A percentile compares a stretch with the other conserved stretches of the same genome.
Conservation (phyloP, 495 filamentous ascomycete genomes). For the Collariella sp. region DNA sequence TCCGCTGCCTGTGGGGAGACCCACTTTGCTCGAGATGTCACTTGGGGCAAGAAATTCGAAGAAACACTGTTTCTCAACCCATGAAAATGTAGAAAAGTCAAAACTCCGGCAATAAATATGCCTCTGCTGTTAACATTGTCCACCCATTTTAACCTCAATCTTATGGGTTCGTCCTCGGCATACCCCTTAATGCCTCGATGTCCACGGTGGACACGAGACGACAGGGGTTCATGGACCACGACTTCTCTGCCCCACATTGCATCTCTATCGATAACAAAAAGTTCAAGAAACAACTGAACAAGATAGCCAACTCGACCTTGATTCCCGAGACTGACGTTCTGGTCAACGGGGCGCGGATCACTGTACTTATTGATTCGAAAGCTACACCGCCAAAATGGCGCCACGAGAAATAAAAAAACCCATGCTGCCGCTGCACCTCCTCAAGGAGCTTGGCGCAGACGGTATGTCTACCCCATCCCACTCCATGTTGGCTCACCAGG, state of each 20-base stretch:
- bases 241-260: not conserved
- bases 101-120: too few relatives aligned
- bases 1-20: not conserved
- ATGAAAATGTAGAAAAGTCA: too few relatives aligned
- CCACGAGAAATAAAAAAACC: constrained; percentile 11
- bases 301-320: not conserved
- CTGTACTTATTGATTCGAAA: not conserved
- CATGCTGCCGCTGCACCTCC: constrained; percentile 17
- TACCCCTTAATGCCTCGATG: too few relatives aligned
- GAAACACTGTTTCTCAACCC: too few relatives aligned
- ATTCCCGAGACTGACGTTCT: not conserved
- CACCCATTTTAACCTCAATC: too few relatives aligned
- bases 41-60: too few relatives aligned
- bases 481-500: not conserved
- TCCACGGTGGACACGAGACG: too few relatives aligned
- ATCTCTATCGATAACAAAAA: constrained; percentile 13
- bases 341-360: not conserved
- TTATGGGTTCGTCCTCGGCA: too few relatives aligned
- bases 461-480: constrained; percentile 1
- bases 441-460: constrained; percentile 23
- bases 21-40: not conserved
- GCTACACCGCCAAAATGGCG: constrained; percentile 9
- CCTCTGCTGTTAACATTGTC: too few relatives aligned
- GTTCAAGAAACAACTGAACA: not conserved
- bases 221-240: not conserved